phyloP scores from a whole-genome alignment of 2,329 filamentous ascomycete genomes.

The Torrubiellomyces zombiae region DNA sequence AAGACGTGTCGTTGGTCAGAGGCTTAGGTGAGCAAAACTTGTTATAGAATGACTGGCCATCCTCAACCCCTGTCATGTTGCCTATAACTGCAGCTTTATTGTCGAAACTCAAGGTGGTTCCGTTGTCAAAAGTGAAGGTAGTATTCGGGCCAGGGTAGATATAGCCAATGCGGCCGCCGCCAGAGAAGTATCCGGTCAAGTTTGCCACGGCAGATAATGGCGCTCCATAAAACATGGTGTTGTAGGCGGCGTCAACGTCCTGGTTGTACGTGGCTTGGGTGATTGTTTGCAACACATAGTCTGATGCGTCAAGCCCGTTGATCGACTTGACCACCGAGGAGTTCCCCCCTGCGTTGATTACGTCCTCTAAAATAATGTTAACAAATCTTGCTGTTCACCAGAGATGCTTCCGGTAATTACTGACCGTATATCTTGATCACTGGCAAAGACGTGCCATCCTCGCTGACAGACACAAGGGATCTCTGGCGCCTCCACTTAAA shows the following conservation, averaged over 20 bases:
- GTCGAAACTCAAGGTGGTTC: constrained; percentile 12
- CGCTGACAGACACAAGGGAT: constrained; percentile 24
- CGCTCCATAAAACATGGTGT: constrained; percentile 19
- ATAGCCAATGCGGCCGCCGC: constrained; percentile 12
- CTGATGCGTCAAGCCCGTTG: constrained; percentile 10
- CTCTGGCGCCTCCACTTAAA: constrained; percentile 5
- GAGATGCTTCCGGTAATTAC: constrained; percentile 1
- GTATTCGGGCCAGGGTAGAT: constrained; percentile 16
- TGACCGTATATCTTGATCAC: constrained; percentile 9
- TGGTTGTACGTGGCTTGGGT: constrained; percentile 8
- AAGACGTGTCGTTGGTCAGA: constrained; percentile 1
- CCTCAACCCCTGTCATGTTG: constrained; percentile 13
- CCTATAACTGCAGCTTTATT: constrained; percentile 15
- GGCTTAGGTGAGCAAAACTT: constrained; percentile 14
- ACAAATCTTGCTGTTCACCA: constrained; percentile 1
- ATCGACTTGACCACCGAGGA: too few relatives aligned
- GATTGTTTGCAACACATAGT: constrained; percentile 8
- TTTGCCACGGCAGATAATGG: constrained; percentile 6
- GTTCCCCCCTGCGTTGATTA: too few relatives aligned
- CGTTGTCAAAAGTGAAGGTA: constrained; percentile 20
- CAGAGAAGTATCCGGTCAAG: constrained; percentile 13
- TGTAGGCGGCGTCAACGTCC: constrained; percentile 17
- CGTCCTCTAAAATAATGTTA: constrained; percentile 6
- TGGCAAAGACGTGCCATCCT: constrained; percentile 11
- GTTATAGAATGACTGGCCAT: constrained; percentile 16